Evolutionary conservation across 192 early-diverging fungal genomes (phyloP).

Genomic region (Geranomyces variabilis): DNA sequence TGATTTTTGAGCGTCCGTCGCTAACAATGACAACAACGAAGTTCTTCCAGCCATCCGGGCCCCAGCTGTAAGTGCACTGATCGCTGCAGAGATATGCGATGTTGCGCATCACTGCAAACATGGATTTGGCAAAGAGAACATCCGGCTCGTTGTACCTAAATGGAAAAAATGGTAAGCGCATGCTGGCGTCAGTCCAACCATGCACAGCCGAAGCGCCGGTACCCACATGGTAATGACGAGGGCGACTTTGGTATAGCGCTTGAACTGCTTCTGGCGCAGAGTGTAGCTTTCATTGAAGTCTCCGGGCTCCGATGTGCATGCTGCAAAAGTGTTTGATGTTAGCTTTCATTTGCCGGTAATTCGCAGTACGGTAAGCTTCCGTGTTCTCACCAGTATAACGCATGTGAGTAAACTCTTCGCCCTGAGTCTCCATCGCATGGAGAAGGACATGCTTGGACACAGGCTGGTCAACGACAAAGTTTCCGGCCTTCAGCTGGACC

Average conservation of each 20-base stretch:
- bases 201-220: neutral
- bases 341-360: too few relatives aligned
- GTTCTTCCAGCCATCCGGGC: slow-evolving; percentile 69
- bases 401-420: slow-evolving; percentile 73
- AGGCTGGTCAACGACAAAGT: slow-evolving; percentile 48
- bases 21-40: slow-evolving; percentile 74
- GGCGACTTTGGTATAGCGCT: slow-evolving; percentile 66
- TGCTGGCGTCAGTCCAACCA: too few relatives aligned
- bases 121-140: slow-evolving; percentile 63
- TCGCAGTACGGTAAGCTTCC: too few relatives aligned
- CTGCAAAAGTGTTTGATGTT: too few relatives aligned
- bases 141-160: slow-evolving; percentile 70
- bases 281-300: slow-evolving; percentile 66
- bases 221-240: slow-evolving; percentile 77
- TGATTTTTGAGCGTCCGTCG: slow-evolving; percentile 79
- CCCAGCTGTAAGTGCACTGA: slow-evolving; percentile 60
- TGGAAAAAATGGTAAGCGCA: neutral
- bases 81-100: slow-evolving; percentile 65
- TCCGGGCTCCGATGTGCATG: slow-evolving; percentile 65
- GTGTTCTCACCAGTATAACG: too few relatives aligned
- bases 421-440: slow-evolving; percentile 46
- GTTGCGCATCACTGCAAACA: slow-evolving; percentile 67
- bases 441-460: slow-evolving; percentile 43
- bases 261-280: slow-evolving; percentile 57
- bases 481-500: slow-evolving; percentile 39